phyloP scores from a whole-genome alignment of 2,329 filamentous ascomycete species.

The Cladosporium velox region DNA sequence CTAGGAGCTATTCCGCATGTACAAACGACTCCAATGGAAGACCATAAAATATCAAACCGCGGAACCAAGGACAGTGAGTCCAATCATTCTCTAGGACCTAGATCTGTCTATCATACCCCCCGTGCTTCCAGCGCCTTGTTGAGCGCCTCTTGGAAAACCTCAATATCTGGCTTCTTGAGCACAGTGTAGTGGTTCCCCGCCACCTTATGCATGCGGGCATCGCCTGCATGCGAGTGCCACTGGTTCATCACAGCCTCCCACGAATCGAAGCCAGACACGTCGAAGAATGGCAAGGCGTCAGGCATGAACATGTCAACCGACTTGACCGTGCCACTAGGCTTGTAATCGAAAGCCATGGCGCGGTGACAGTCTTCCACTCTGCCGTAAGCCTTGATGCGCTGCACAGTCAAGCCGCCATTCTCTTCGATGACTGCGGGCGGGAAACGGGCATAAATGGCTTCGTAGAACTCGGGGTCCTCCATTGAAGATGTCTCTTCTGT shows the following conservation, averaged over 20 bases:
- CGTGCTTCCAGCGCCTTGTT: neutral
- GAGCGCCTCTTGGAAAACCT: neutral
- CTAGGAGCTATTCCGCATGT: too few relatives aligned
- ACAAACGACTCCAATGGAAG: neutral
- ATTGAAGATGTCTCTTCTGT: constrained; percentile 24
- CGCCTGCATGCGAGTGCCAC: constrained; percentile 23
- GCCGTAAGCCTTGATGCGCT: constrained; percentile 26
- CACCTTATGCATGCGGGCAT: constrained; percentile 26
- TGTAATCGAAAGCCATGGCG: constrained; percentile 25
- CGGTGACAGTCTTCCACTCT: constrained; percentile 28
- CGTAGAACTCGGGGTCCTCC: constrained; percentile 28
- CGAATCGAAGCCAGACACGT: constrained; percentile 24
- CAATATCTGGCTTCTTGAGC: neutral
- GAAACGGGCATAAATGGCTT: constrained; percentile 26
- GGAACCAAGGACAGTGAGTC: neutral
- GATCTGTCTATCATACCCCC: neutral
- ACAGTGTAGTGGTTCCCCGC: constrained; percentile 25
- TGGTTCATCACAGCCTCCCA: constrained; percentile 25
- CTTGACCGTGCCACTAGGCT: constrained; percentile 22
- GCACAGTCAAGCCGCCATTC: constrained; percentile 28
- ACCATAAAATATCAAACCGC: too few relatives aligned
- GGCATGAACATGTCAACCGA: constrained; percentile 27
- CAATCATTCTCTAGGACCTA: neutral
- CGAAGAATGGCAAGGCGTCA: constrained; percentile 27
- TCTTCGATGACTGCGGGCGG: constrained; percentile 27